phyloP scores from a whole-genome alignment of 768 basidiomycete genomes.

The Suillus clintonianus region DNA sequence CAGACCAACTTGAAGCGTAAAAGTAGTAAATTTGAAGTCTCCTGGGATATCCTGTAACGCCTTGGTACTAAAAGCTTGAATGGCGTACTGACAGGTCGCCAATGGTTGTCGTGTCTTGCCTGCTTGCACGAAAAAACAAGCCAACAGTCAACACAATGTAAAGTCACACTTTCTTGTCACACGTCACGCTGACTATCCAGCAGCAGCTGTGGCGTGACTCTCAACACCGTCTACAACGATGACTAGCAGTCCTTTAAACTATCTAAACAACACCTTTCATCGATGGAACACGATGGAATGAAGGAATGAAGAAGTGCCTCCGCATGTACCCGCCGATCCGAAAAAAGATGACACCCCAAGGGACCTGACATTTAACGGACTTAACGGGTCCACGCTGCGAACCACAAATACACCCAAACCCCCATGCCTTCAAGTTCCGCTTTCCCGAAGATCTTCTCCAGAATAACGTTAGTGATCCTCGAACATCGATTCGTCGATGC shows the following conservation, averaged over 20 bases:
- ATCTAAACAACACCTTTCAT: background rate
- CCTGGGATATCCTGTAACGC: background rate
- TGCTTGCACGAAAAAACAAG: slow-evolving; percentile 10
- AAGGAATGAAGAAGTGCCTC: slow-evolving; percentile 11
- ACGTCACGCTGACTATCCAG: slow-evolving; percentile 22
- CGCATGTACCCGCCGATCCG: slow-evolving; percentile 15
- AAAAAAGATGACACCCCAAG: slow-evolving; percentile 20
- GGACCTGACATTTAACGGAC: slow-evolving; percentile 20
- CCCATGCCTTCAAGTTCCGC: background rate
- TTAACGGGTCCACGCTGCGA: slow-evolving; percentile 15
- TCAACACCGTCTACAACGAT: slow-evolving; percentile 8
- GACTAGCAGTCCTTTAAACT: background rate
- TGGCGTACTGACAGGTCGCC: background rate
- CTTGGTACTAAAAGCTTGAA: background rate
- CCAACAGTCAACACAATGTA: slow-evolving; percentile 7
- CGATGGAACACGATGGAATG: slow-evolving; percentile 5
- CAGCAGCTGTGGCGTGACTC: slow-evolving; percentile 14
- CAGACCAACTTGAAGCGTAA: background rate
- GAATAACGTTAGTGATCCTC: slow-evolving; percentile 5
- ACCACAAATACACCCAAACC: slow-evolving; percentile 13
- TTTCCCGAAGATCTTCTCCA: slow-evolving; percentile 2
- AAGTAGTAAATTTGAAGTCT: background rate
- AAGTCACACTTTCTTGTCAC: slow-evolving; percentile 28
- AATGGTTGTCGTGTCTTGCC: slow-evolving; percentile 5
- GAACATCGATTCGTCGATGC: slow-evolving; percentile 7